Base-by-base conservation (phyloP, 2,329 filamentous ascomycete genomes). In the Colletotrichum coccodes region DNA sequence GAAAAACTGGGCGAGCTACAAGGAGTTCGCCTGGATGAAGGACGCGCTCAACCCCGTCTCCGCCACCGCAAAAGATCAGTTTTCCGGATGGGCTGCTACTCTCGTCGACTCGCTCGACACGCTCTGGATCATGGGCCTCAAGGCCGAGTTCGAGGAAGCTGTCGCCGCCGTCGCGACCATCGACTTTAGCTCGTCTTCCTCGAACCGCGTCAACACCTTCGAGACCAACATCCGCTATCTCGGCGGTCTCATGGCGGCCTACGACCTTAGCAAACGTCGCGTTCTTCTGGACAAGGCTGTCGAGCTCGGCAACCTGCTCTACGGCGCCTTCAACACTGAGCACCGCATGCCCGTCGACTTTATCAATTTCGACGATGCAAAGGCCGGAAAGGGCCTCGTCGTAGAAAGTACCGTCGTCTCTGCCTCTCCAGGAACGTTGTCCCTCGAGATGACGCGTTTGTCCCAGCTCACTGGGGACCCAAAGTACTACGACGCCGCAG, bases 401-500 rank as follows among this genome's bases (percentile, higher is more conserved):
- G 72, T 81, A 0, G 81, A 84, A 66, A 21, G 34, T 1, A 72
- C 66, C 1, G 82, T 85, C 5, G 81, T 84, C 16, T 80, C 83
- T 3, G 84, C 84, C 7, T 81, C 82, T 6, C 81, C 83, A 1
- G 92, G 92, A 6, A 92, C 91, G 6, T 81, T 94, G 57, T 91
- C 89, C 1, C 79, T 95, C 65, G 93, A 95, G 73, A 90, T 94
- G 76, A 92, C 91, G 16, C 85, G 91, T 18, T 81, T 95, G 56
- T 91, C 91, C 3, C 92, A 94, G 76, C 79, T 95, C 68, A 94
- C 92, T 0, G 89, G 89, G 34, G 86, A 94, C 69, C 80, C 87
- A 21, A 94, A 92, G 73, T 95, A 93, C 80, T 94, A 91, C 76
- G 91, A 93, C 76, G 92, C 91, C 6, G 85, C 92, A 68, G 87